A percentile compares a stretch with the other conserved stretches of the same genome.
phyloP scores from a whole-genome alignment of 2,329 filamentous ascomycete species.

The Cercospora sp. region DNA sequence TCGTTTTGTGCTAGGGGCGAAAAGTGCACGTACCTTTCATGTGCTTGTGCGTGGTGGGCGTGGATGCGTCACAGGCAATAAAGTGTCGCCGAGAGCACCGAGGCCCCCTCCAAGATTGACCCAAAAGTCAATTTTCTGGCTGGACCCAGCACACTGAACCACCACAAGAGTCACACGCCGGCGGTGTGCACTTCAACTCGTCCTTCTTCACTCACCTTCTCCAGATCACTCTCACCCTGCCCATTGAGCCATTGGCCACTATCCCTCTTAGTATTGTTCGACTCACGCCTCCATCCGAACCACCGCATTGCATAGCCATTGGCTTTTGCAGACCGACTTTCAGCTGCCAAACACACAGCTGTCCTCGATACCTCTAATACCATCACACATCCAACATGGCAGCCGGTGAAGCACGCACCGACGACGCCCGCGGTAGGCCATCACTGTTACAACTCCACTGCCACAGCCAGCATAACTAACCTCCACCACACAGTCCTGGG shows the following conservation, averaged over 20 bases:
- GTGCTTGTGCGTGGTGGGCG: not conserved
- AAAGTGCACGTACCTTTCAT: not conserved
- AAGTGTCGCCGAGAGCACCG: not conserved
- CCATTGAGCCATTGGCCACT: not conserved
- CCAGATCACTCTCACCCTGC: not conserved
- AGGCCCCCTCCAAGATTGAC: not conserved
- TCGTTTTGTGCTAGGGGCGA: not conserved
- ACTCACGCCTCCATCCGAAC: not conserved
- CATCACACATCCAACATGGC: slow-evolving; percentile 16
- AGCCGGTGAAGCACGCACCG: slow-evolving; percentile 37
- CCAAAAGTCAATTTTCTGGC: slow-evolving; percentile 4
- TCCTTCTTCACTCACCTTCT: not conserved
- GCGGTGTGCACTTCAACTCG: not conserved
- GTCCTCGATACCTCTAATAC: not conserved
- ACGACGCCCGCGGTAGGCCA: slow-evolving; percentile 56
- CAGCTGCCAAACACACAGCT: not conserved
- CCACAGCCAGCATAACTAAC: slow-evolving; percentile 5
- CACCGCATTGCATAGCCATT: not conserved
- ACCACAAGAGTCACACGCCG: not conserved
- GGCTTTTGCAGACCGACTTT: not conserved
- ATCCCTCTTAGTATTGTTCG: not conserved
- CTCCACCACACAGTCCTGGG: slow-evolving; percentile 67
- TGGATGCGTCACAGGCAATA: slow-evolving; percentile 2
- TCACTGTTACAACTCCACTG: not conserved
- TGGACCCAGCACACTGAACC: not conserved